These are phyloP conservation scores for Cucurbita pepo DNA, from an alignment of 306 rosid genomes.

Conservation along the genomic window DNA sequence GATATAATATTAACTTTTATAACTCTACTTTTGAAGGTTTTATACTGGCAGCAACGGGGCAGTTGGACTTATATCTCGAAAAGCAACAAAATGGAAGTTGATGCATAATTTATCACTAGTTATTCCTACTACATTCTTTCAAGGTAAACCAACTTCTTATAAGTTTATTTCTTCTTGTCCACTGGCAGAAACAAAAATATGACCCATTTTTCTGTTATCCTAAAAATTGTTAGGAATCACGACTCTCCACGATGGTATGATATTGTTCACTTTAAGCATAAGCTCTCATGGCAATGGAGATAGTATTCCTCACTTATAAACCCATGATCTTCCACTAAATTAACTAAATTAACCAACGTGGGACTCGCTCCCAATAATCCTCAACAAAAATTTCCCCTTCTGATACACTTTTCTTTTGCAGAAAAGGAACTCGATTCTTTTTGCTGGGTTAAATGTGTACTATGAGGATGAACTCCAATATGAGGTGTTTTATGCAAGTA, in stretches of 20 bases:
- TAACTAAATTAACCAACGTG: too few relatives aligned
- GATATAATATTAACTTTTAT: background rate
- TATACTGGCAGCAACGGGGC: conserved; percentile 69
- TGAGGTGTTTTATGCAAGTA: background rate
- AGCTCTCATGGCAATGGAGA: too few relatives aligned
- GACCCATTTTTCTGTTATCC: too few relatives aligned
- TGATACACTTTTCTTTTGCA: background rate
- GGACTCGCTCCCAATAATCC: too few relatives aligned
- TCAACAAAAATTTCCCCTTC: too few relatives aligned
- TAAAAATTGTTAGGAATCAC: too few relatives aligned
- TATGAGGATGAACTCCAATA: background rate
- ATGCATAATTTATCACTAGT: conserved; percentile 2
- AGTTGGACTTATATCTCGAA: conserved; percentile 45
- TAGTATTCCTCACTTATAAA: too few relatives aligned
- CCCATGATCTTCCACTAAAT: too few relatives aligned
- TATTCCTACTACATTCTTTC: conserved; percentile 6
- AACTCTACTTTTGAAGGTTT: conserved; percentile 47
- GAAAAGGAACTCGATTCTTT: conserved; percentile 1
- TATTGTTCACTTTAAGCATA: too few relatives aligned
- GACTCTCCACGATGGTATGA: too few relatives aligned
- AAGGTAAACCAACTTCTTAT: conserved; percentile 3
- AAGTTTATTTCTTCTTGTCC: too few relatives aligned
- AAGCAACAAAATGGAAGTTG: conserved; percentile 41
- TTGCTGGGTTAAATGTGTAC: background rate
- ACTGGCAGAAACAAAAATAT: background rate